These are phyloP conservation scores for Plasmodium gonderi DNA, from an alignment of 169 alveolate species.

Conservation along the genomic window DNA sequence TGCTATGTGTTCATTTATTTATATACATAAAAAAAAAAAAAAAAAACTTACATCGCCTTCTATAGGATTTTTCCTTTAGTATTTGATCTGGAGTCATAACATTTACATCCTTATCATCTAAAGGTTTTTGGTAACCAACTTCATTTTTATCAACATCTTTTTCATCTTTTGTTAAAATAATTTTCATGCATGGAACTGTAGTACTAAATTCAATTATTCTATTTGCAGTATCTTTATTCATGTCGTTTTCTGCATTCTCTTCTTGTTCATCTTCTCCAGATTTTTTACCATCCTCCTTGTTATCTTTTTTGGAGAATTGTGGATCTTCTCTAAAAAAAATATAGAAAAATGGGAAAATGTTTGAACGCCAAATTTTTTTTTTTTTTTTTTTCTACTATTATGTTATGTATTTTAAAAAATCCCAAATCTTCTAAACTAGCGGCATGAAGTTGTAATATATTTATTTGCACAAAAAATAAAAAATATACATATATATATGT, in stretches of 20 bases:
- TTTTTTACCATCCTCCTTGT: constrained; percentile 17
- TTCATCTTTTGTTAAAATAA: constrained; percentile 55
- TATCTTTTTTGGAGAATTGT: constrained; percentile 10
- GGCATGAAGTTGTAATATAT: no score
- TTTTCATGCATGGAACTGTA: constrained; percentile 70
- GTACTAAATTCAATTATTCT: constrained; percentile 60
- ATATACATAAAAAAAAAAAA: background rate
- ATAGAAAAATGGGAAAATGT: background rate
- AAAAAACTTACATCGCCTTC: constrained; percentile 50
- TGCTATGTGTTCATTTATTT: background rate
- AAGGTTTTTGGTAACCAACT: constrained; percentile 62
- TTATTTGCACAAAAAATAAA: no score
- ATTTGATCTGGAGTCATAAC: constrained; percentile 68
- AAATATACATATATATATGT: background rate
- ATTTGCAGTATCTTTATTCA: constrained; percentile 25
- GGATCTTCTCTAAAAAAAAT: constrained; percentile 32
- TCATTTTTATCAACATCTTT: constrained; percentile 47
- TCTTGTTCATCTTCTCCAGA: constrained; percentile 23
- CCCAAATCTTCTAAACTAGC: no score
- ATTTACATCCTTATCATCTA: constrained; percentile 54
- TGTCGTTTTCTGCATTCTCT: constrained; percentile 35
- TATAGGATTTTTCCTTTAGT: constrained; percentile 59
- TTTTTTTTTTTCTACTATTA: no score
- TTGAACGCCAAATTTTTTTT: background rate
- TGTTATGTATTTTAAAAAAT: no score